Evolutionary conservation across 2,329 filamentous ascomycete species (phyloP).

Genomic region (Xylariaceae sp.): DNA sequence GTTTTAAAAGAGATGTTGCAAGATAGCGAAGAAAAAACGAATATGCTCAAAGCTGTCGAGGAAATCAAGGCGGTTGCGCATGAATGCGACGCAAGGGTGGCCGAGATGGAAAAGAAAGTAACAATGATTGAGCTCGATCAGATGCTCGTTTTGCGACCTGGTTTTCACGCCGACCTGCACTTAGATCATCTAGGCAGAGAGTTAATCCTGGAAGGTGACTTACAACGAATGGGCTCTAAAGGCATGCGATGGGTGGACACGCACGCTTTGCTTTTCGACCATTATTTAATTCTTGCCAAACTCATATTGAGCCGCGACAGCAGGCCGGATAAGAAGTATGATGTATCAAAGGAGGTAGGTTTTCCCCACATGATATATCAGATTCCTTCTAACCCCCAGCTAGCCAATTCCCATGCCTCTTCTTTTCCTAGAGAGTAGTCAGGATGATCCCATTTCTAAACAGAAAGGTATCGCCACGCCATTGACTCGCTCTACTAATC

Average conservation of each 20-base stretch:
- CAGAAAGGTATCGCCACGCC: slow-evolving; percentile 68
- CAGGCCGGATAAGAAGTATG: slow-evolving; percentile 76
- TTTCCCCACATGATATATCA: not conserved
- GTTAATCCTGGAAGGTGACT: slow-evolving; percentile 80
- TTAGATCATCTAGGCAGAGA: slow-evolving; percentile 91
- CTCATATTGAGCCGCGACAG: slow-evolving; percentile 64
- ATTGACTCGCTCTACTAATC: slow-evolving; percentile 56
- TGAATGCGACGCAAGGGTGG: slow-evolving; percentile 89
- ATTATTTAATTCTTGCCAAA: slow-evolving; percentile 93
- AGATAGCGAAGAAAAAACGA: slow-evolving; percentile 86
- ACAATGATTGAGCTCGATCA: slow-evolving; percentile 77
- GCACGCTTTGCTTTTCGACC: slow-evolving; percentile 89
- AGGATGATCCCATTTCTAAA: slow-evolving; percentile 87
- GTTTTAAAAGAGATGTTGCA: slow-evolving; percentile 78
- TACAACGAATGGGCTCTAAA: slow-evolving; percentile 83
- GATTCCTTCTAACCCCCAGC: slow-evolving; percentile 27
- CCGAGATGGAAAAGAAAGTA: slow-evolving; percentile 87
- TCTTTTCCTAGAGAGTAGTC: slow-evolving; percentile 83
- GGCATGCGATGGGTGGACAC: slow-evolving; percentile 92
- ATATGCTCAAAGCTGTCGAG: slow-evolving; percentile 76
- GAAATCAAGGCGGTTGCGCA: slow-evolving; percentile 86
- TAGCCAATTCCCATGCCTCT: slow-evolving; percentile 94
- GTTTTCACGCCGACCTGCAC: slow-evolving; percentile 85
- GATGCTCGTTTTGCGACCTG: slow-evolving; percentile 79
- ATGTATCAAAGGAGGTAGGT: slow-evolving; percentile 82